Percentiles rank a stretch among this genome's conserved stretches.
Conservation (phyloP, 352 stramenopile species). For the Globisporangium alternatum region DNA sequence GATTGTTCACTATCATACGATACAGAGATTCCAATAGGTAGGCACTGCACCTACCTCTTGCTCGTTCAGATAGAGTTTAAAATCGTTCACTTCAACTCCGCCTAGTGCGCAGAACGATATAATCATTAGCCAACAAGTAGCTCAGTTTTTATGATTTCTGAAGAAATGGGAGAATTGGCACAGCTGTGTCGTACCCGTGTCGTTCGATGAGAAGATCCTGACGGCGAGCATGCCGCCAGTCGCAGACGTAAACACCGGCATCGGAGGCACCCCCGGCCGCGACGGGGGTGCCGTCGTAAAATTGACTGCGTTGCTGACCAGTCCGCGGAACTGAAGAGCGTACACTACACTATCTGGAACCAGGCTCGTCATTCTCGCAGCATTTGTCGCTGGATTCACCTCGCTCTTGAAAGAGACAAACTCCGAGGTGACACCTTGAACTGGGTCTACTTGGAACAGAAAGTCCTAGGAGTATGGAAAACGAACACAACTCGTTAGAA, state of each 20-base stretch:
- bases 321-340: constrained; percentile 27
- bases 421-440: background rate
- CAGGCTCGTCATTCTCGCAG: constrained; percentile 15
- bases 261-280: constrained; percentile 25
- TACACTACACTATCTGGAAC: constrained; percentile 5
- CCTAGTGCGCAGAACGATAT: constrained; percentile 15
- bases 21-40: background rate
- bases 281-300: constrained; percentile 32
- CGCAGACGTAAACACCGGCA: constrained; percentile 19
- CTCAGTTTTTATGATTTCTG: background rate
- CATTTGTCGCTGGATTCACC: background rate
- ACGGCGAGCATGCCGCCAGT: constrained; percentile 50
- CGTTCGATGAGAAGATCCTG: constrained; percentile 40
- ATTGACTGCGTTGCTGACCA: constrained; percentile 24
- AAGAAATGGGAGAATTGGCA: no score
- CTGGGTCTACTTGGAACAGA: constrained; percentile 45
- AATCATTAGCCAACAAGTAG: background rate
- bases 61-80: constrained; percentile 37
- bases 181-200: constrained; percentile 39
- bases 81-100: constrained; percentile 29
- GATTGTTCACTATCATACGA: background rate
- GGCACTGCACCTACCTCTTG: constrained; percentile 16
- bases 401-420: constrained; percentile 9
- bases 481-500: background rate
- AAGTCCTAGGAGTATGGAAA: constrained; percentile 26